Conservation (phyloP, 805 yeast species). For the Starmerella tilneyi region DNA sequence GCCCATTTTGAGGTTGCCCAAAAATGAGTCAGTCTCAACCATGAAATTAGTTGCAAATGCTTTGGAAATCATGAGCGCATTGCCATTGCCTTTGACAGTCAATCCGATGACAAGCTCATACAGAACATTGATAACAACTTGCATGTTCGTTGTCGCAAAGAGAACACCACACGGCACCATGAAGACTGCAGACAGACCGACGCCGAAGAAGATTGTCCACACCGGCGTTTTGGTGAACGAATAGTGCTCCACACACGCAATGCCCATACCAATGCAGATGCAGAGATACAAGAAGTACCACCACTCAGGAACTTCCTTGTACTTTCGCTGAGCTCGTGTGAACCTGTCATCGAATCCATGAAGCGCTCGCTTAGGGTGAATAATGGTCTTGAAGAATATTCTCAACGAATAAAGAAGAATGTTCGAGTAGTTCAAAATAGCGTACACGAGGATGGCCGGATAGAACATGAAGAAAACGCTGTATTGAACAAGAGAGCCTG, state of each 20-base stretch:
- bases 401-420: conserved; percentile 9
- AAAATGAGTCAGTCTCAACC: conserved; percentile 51
- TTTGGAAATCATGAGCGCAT: conserved; percentile 44
- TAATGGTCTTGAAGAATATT: conserved; percentile 8
- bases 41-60: conserved; percentile 51
- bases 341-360: conserved; percentile 42
- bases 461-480: conserved; percentile 48
- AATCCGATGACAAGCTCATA: conserved; percentile 45
- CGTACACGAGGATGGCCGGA: conserved; percentile 46
- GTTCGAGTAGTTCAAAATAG: conserved; percentile 35
- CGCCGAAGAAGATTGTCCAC: conserved; percentile 44
- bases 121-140: conserved; percentile 43
- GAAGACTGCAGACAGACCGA: conserved; percentile 43
- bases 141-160: conserved; percentile 40
- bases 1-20: conserved; percentile 44
- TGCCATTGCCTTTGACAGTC: conserved; percentile 47
- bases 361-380: conserved; percentile 27
- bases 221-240: conserved; percentile 33
- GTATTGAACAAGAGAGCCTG: conserved; percentile 49
- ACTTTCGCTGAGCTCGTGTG: conserved; percentile 45
- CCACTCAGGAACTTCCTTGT: conserved; percentile 64
- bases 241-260: conserved; percentile 35
- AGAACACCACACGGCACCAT: conserved; percentile 44
- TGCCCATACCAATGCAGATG: conserved; percentile 38
- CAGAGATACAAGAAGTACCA: conserved; percentile 39